Evolutionary conservation across 768 basidiomycete species (phyloP).

Genomic region (Cystofilobasidium macerans): DNA sequence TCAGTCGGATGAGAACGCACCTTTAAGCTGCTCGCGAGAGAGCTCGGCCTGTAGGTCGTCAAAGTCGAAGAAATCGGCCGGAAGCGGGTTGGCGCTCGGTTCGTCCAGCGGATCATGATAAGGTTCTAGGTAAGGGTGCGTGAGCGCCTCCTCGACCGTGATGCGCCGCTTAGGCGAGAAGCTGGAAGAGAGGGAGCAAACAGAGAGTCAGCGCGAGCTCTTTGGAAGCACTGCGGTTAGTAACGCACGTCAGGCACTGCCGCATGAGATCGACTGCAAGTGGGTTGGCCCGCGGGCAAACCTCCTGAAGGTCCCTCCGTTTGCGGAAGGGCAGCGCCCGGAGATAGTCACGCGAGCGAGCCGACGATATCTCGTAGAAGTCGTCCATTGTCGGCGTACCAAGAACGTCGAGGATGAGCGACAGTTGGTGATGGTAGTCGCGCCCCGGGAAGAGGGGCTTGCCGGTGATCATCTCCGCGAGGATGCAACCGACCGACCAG

Average conservation of each 20-base stretch:
- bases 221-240: neutral
- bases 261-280: slow-evolving; percentile 62
- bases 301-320: slow-evolving; percentile 60
- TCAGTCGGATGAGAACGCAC: too few species aligned
- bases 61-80: slow-evolving; percentile 23
- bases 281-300: slow-evolving; percentile 64
- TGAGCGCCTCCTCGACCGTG: slow-evolving; percentile 83
- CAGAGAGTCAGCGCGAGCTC: neutral
- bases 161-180: slow-evolving; percentile 74
- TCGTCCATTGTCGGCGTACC: slow-evolving; percentile 96
- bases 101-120: slow-evolving; percentile 25
- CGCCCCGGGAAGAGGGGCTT: slow-evolving; percentile 94
- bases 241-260: slow-evolving; percentile 61
- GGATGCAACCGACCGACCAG: slow-evolving; percentile 42
- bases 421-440: slow-evolving; percentile 88
- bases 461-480: slow-evolving; percentile 91
- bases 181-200: slow-evolving; percentile 47
- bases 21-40: slow-evolving; percentile 14
- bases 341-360: slow-evolving; percentile 86
- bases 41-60: slow-evolving; percentile 16
- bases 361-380: slow-evolving; percentile 90
- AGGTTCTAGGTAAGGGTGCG: slow-evolving; percentile 78
- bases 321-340: slow-evolving; percentile 89
- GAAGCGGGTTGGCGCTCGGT: slow-evolving; percentile 10
- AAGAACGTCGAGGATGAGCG: slow-evolving; percentile 88